phyloP scores from a whole-genome alignment of 1,284 basidiomycete genomes.

The Moesziomyces antarcticus region DNA sequence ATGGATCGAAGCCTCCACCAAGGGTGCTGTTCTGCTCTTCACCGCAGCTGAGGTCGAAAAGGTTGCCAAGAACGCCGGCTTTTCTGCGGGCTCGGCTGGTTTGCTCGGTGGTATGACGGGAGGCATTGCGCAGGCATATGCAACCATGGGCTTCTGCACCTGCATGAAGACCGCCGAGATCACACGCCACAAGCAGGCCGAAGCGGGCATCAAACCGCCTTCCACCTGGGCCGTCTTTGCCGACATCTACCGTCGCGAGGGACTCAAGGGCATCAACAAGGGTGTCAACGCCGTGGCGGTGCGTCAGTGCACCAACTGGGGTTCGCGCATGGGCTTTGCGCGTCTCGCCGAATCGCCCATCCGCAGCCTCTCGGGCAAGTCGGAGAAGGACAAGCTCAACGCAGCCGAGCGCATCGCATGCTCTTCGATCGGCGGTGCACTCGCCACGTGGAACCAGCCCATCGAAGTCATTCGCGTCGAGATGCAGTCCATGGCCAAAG shows the following conservation, averaged over 20 bases:
- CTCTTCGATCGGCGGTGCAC: conserved; percentile 89
- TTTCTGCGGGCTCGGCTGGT: conserved; percentile 84
- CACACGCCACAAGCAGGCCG: conserved; percentile 94
- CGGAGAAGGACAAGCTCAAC: conserved; percentile 79
- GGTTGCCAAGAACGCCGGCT: conserved; percentile 75
- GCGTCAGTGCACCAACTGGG: conserved; percentile 99
- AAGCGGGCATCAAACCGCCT: conserved; percentile 86
- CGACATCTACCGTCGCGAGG: conserved; percentile 93
- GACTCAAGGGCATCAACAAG: conserved; percentile 97
- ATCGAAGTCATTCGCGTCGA: conserved; percentile 96
- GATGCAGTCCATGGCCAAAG: conserved; percentile 99
- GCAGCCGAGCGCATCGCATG: conserved; percentile 88
- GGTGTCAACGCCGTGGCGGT: conserved; percentile 97
- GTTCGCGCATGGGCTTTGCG: conserved; percentile 96
- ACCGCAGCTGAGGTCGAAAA: conserved; percentile 94
- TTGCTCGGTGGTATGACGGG: conserved; percentile 96
- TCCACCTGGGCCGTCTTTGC: conserved; percentile 89
- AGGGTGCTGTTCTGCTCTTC: conserved; percentile 95
- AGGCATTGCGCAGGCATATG: conserved; percentile 97
- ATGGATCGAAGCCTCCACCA: conserved; percentile 99
- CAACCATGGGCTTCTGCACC: conserved; percentile 99
- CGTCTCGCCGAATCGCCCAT: conserved; percentile 88
- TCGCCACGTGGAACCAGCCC: conserved; percentile 99
- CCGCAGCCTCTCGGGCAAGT: conserved; percentile 78
- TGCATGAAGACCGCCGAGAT: conserved; percentile 80